Evolutionary conservation across 2,329 filamentous ascomycete species (phyloP).

Genomic region (Stenocarpella maydis): DNA sequence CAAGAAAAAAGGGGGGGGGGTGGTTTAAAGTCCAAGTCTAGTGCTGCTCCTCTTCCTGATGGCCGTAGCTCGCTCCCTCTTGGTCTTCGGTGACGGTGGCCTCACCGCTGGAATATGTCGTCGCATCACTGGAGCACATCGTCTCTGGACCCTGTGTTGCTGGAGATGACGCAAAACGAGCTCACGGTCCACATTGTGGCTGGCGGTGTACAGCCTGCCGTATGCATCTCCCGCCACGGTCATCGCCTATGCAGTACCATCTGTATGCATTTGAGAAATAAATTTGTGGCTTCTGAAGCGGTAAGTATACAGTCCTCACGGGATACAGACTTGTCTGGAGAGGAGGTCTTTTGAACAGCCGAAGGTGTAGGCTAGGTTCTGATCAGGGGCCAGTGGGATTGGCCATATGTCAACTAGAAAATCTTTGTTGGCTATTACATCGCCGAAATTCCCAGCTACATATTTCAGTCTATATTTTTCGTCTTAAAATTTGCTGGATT

Average conservation of each 20-base stretch:
- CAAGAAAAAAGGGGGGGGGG: background rate
- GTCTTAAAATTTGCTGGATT: background rate
- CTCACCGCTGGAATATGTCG: background rate
- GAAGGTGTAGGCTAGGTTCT: too few species aligned
- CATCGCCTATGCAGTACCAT: background rate
- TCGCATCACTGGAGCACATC: background rate
- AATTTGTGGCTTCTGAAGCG: background rate
- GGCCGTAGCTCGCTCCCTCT: background rate
- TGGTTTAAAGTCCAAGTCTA: too few species aligned
- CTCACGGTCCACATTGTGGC: background rate
- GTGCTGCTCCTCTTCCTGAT: too few species aligned
- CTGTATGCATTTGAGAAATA: background rate
- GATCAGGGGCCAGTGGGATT: background rate
- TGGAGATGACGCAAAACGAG: background rate
- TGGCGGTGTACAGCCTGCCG: background rate
- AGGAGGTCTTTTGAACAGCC: too few species aligned
- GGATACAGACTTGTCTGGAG: background rate
- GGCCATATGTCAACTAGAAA: too few species aligned
- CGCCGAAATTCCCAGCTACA: too few species aligned
- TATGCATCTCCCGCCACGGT: background rate
- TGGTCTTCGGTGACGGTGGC: background rate
- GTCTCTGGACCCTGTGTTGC: background rate
- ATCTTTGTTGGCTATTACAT: too few species aligned
- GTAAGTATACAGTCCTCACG: too few species aligned
- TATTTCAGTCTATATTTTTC: too few species aligned